A percentile compares a stretch with the other conserved stretches of the same genome.
Evolutionary conservation across 1,284 basidiomycete genomes (phyloP).

Genomic region (Cryptococcus hybrid): DNA sequence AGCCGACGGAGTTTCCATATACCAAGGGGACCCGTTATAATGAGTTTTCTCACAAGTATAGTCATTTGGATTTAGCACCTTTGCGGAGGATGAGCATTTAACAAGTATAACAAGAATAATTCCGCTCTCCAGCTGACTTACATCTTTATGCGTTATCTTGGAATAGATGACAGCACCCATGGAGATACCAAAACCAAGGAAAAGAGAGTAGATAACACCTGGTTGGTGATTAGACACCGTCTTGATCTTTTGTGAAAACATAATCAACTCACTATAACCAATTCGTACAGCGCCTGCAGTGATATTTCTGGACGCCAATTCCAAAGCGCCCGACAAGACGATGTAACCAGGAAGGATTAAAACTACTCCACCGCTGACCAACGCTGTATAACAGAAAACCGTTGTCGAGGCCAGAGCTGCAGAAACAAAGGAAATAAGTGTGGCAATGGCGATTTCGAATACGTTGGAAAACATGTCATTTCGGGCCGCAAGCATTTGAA

Average conservation of each 20-base stretch:
- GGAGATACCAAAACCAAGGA: constrained; percentile 78
- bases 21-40: constrained; percentile 52
- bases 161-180: constrained; percentile 70
- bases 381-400: constrained; percentile 79
- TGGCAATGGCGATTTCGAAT: constrained; percentile 70
- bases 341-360: constrained; percentile 85
- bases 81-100: background rate
- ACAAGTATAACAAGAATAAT: background rate
- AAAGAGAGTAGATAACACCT: constrained; percentile 55
- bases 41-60: constrained; percentile 62
- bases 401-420: constrained; percentile 69
- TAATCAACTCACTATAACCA: constrained; percentile 71
- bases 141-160: constrained; percentile 54
- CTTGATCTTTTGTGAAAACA: constrained; percentile 41
- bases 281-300: constrained; percentile 81
- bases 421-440: constrained; percentile 72
- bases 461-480: constrained; percentile 87
- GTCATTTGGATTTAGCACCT: constrained; percentile 57
- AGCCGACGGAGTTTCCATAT: constrained; percentile 45
- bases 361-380: constrained; percentile 80
- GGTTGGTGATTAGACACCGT: background rate
- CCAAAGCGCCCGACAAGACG: constrained; percentile 75
- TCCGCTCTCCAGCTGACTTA: constrained; percentile 1
- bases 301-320: constrained; percentile 69
- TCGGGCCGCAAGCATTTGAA: constrained; percentile 70